Evolutionary conservation across 495 filamentous ascomycete genomes (phyloP), one percentile per base, ranked within the genome.

Genomic region (Penicillium atrosanguineum): DNA sequence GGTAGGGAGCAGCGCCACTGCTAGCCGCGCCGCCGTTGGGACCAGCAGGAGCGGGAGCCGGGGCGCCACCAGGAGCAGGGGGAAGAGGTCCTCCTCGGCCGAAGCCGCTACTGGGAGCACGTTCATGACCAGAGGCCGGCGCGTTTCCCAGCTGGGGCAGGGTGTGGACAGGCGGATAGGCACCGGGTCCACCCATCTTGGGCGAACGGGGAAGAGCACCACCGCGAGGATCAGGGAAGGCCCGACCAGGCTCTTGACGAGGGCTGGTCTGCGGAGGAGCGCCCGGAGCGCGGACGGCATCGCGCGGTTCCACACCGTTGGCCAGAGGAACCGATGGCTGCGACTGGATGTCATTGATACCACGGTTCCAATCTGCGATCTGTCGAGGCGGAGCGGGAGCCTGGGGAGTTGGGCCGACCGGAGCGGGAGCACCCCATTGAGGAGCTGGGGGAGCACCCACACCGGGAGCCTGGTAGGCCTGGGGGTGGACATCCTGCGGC

Each of bases 401-500:
- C 46, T 85, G 80, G 14, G 81, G 79, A 55, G 87, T 77, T 14
- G 78, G 77, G 44, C 84, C 82, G 52, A 85, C 85, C 21, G 79
- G 83, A 62, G 78, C 83, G 34, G 82, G 84, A 43, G 84, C 80
- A 45, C 85, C 86, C 90, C 90, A 97, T 62, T 96, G 89, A 50
- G 91, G 93, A 23, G 87, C 90, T 11, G 89, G 87, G 37, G 87
- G 87, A 11, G 76, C 81, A 38, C 83, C 82, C 26, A 85, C 82
- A 26, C 88, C 88, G 46, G 85, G 76, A 41, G 80, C 79, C 63
- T 91, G 88, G 60, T 95, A 93, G 19, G 89, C 86, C 62, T 91
- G 87, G 34, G 90, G 90, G 53, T 89, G 87, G n/a, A 91, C 87
- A 69, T 93, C 88, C 68, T 91, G 88, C 14, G 88, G 88, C 53